Evolutionary conservation across 495 filamentous ascomycete genomes (phyloP), one percentile per base, ranked within the genome.

Genomic region (Collariella sp.): DNA sequence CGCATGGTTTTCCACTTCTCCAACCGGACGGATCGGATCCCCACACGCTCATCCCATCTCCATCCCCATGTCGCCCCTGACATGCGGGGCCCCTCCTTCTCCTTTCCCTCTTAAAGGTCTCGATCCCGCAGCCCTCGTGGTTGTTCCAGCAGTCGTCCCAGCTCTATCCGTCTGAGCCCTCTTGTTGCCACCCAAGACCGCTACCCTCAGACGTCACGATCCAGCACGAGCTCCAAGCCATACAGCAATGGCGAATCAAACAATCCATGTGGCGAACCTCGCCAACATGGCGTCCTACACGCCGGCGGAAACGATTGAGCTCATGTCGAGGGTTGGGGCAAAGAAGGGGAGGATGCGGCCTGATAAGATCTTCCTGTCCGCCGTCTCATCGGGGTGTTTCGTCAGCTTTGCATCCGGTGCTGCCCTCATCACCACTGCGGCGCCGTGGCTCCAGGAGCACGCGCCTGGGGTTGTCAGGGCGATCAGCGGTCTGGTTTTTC

Each of bases 371-470:
- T 82, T 80, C 50, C 47, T 76, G n/a, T 80, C 77, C 48, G 67
- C 75, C 22, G 70, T 79, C 23, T 76, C 77, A 39, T 73, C 75
- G 2, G 78, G 79, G 1, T 72, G 73, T 40, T 55, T 81, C 22
- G 68, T 80, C n/a, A 70, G 72, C 20, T 79, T 81, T 51, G 79
- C 74, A 7, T 78, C 73, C 36, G 79, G 76, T 7, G 74, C 75
- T 2, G 56, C 67, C 1, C 66, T 83, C n/a, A 74, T 70, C 44
- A 77, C 76, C 23, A 79, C 72, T 53, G 66, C 77, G 2, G 64
- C 79, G 1, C 76, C 80, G 1, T 85, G 82, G 81, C 82, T 76
- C 52, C 70, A 77, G 43, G 73, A 79, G 10, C 84, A 83, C 61
- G 80, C 80, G 6, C 74, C 76, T 0, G 81, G 82, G 1, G 63